Evolutionary conservation across 257 asterid species (phyloP), one percentile per base, ranked within the genome.

Genomic region (Nicotiana obtusifolia): DNA sequence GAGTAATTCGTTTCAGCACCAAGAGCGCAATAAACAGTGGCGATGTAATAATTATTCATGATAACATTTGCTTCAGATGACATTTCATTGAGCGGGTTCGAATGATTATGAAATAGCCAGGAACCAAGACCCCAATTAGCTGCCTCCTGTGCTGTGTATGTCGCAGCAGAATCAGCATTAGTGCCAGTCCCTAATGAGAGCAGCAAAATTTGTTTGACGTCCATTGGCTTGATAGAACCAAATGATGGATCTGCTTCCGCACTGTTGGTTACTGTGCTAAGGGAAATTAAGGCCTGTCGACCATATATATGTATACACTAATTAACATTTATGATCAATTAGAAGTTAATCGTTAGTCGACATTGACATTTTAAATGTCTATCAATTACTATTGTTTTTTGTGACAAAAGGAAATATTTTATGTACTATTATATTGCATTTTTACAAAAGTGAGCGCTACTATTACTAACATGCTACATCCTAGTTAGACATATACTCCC

Each of bases 131-230:
- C 81, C 87, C 85, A 84, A 14, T 60, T 67, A 67, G 49, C 52
- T 15, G 80, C 83, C 17, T 17, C n/a, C 7, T 61, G 19, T 17
- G 87, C 80, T 16, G 53, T 52, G 47, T 77, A 81, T 53, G n/a
- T 28, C 4, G 19, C 24, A 6, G 24, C 30, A 24, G 10, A n/a
- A n/a, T 78, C 52, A 1, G 44, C 16, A 47, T 30, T 4, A 31
- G 4, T 52, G 9, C 83, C 86, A 1, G 83, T 78, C 28, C 86
- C 86, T 17, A 83, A 47, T 1, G 86, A 83, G 15, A 83, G n/a
- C 4, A 83, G 17, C 41, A 83, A 13, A 57, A 66, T 77, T 3
- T 69, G 4, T 17, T 30, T 26, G 49, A 16, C 11, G 41, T 78
- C 79, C 57, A 53, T 22, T 5, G 65, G 62, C n/a, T 83, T 78